Evolutionary conservation across 805 yeast genomes (phyloP), one percentile per base, ranked within the genome.

Genomic region (Candida ascalaphidarum): DNA sequence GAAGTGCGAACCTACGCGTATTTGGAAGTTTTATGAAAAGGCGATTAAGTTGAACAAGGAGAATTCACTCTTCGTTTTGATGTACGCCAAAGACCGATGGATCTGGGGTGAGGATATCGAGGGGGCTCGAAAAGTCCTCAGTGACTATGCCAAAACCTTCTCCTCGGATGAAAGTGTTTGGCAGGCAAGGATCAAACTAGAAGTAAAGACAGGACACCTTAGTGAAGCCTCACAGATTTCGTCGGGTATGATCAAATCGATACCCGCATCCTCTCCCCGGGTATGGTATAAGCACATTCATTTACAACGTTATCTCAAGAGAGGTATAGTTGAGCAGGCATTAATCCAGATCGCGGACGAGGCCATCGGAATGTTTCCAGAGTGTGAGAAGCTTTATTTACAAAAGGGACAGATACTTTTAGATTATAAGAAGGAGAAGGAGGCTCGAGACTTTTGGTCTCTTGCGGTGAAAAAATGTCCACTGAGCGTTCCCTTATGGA

Each of bases 61-160:
- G 4, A 46, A 55, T 17, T 74, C 71, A 21, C 44, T 68, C 9
- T 61, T 84, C 23, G 67, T 73, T 52, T 50, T 84, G 28, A 71
- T 78, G 74, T 83, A 72, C 44, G 81, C 94, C 0, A 78, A 79
- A 39, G 88, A 81, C 40, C 58, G 67, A 29, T 75, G 85, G 79
- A 51, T 55, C 24, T 32, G 58, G 14, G 65, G 55, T 3, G 45
- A 58, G 1, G 74, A 80, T 39, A 41, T 67, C 1, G 53, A 46
- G 1, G 67, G 58, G 3, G 81, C 95, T 0, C 56, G 77, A 29
- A 40, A 44, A 1, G 68, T 82, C 4, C 52, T 86, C 5, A 44
- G 56, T 3, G 53, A 60, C 10, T 80, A 81, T 0, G 46, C 69
- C 23, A 44, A 55, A 4, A 30, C 39, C 3, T 51, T 69, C 7